phyloP scores from a whole-genome alignment of 1,284 basidiomycete genomes.

The Malassezia sympodialis region DNA sequence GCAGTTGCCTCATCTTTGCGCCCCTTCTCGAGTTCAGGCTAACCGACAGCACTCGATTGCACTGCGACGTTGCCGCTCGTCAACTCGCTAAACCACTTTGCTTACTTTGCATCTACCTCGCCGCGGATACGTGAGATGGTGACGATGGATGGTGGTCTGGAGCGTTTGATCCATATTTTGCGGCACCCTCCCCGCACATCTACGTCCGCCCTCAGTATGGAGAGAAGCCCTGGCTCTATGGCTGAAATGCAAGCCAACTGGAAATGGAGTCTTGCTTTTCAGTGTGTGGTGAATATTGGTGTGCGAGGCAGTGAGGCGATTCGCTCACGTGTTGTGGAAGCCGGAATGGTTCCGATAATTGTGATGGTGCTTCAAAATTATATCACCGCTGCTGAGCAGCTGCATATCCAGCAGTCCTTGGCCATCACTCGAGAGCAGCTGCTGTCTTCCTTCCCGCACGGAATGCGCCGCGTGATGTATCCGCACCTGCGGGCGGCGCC shows the following conservation, averaged over 20 bases:
- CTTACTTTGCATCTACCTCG: slow-evolving; percentile 92
- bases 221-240: slow-evolving; percentile 21
- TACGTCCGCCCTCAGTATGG: neutral
- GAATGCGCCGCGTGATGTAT: slow-evolving; percentile 7
- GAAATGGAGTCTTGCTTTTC: slow-evolving; percentile 61
- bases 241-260: slow-evolving; percentile 44
- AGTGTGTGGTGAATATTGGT: slow-evolving; percentile 94
- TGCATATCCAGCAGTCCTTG: slow-evolving; percentile 9
- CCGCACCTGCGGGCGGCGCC: neutral
- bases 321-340: slow-evolving; percentile 83
- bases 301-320: slow-evolving; percentile 81
- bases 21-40: neutral
- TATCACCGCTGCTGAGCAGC: slow-evolving; percentile 49
- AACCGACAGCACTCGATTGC: slow-evolving; percentile 72
- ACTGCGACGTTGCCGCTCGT: slow-evolving; percentile 79
- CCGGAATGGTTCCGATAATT: slow-evolving; percentile 86
- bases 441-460: neutral
- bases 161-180: slow-evolving; percentile 77
- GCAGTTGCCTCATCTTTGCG: neutral
- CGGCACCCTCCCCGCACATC: slow-evolving; percentile 18
- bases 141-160: slow-evolving; percentile 91
- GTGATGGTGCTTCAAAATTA: slow-evolving; percentile 85
- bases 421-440: neutral
- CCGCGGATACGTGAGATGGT: slow-evolving; percentile 96
- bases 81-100: slow-evolving; percentile 92